Evolutionary conservation across 2,329 filamentous ascomycete genomes (phyloP).

Genomic region (Trichophyton benhamiae): DNA sequence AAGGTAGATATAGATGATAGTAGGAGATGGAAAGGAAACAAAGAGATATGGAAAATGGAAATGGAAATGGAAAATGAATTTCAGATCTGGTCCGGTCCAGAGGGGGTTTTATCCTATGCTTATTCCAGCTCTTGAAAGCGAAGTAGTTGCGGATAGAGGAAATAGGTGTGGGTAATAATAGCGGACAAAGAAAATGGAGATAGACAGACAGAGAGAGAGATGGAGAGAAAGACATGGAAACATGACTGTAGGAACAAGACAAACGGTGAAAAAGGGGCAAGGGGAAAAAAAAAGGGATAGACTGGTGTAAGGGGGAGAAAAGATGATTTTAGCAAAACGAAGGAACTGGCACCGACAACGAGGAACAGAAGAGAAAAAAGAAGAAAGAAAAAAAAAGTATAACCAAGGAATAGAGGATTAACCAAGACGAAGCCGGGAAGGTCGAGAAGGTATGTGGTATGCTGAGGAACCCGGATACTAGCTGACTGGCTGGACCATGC

Average conservation of each 20-base stretch:
- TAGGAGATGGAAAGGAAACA: constrained; percentile 16
- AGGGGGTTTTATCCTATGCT: constrained; percentile 4
- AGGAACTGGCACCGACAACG: not conserved
- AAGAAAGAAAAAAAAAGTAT: not conserved
- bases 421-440: not conserved
- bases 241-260: not conserved
- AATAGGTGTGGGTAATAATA: not conserved
- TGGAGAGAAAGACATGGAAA: constrained; percentile 6
- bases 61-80: constrained; percentile 5
- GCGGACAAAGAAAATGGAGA: not conserved
- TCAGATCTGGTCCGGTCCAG: not conserved
- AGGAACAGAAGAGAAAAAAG: not conserved
- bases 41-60: not conserved
- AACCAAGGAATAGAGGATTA: not conserved
- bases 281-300: constrained; percentile 9
- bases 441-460: not conserved
- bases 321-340: not conserved
- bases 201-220: constrained; percentile 7
- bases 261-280: not conserved
- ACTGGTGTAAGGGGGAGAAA: not conserved
- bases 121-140: constrained; percentile 8
- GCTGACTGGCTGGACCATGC: not conserved
- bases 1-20: constrained; percentile 14
- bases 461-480: not conserved
- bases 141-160: not conserved